These are phyloP conservation scores for Trichopus zeylanicus DNA, from an alignment of 116 monocot genomes.

Conservation along the genomic window DNA sequence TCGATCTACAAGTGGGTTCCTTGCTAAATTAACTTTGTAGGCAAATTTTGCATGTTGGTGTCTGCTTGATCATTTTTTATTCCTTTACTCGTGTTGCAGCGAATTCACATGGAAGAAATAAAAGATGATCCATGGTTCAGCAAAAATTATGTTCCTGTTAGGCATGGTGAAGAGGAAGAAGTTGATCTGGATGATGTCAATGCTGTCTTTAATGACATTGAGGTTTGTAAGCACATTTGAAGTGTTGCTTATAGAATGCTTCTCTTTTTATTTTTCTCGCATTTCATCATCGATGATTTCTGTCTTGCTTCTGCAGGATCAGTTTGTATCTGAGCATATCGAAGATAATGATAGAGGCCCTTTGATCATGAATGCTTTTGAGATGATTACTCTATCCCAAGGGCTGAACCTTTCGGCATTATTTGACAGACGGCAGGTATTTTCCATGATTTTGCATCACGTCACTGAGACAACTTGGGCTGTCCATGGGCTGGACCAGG, in stretches of 20 bases:
- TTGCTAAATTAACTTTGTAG: no score
- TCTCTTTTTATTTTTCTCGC: no score
- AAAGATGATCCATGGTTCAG: constrained; percentile 75
- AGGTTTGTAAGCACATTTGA: constrained; percentile 36
- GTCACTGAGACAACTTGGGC: no score
- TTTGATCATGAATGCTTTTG: constrained; percentile 86
- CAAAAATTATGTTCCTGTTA: constrained; percentile 51
- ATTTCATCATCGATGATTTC: no score
- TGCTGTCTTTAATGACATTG: constrained; percentile 92
- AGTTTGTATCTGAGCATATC: constrained; percentile 74
- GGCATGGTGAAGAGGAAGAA: constrained; percentile 54
- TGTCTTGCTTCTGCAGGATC: constrained; percentile 63
- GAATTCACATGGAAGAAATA: constrained; percentile 69
- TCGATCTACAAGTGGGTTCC: no score
- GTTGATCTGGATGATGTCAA: constrained; percentile 76
- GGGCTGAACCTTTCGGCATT: constrained; percentile 78
- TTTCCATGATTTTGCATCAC: not conserved
- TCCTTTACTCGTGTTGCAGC: constrained; percentile 20
- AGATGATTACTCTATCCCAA: constrained; percentile 81
- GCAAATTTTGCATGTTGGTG: not conserved
- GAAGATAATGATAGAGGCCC: constrained; percentile 35
- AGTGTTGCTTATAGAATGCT: no score
- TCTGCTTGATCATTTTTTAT: constrained; percentile 14
- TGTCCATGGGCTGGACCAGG: no score
- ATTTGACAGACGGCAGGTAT: constrained; percentile 88